Evolutionary conservation across 2,329 filamentous ascomycete species (phyloP).

Genomic region (Fusarium mexicanum): DNA sequence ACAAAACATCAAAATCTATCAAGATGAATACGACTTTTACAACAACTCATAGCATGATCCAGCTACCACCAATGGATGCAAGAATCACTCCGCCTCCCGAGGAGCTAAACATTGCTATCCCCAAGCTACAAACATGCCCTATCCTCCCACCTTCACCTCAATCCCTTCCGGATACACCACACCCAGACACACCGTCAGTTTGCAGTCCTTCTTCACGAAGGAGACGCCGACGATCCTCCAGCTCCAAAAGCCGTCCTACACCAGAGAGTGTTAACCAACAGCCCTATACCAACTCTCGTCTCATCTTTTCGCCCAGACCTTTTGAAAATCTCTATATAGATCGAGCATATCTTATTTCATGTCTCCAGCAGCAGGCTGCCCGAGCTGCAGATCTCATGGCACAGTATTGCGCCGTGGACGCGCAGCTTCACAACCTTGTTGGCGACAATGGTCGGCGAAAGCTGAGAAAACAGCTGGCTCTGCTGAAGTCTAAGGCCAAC

Average conservation of each 20-base stretch:
- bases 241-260: background rate
- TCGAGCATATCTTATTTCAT: conserved; percentile 55
- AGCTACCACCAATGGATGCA: conserved; percentile 31
- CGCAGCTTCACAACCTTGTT: conserved; percentile 39
- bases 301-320: conserved; percentile 50
- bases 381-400: conserved; percentile 52
- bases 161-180: conserved; percentile 6
- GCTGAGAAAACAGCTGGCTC: conserved; percentile 53
- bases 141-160: conserved; percentile 13
- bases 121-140: conserved; percentile 8
- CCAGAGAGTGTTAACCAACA: conserved; percentile 2
- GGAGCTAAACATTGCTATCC: conserved; percentile 14
- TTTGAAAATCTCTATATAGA: conserved; percentile 58
- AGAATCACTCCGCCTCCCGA: conserved; percentile 33
- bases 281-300: conserved; percentile 10
- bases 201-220: background rate
- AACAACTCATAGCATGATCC: conserved; percentile 8
- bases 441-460: conserved; percentile 44
- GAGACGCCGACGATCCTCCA: conserved; percentile 25
- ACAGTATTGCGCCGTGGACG: conserved; percentile 51
- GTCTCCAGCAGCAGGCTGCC: conserved; percentile 53
- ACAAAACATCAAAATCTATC: conserved; percentile 2
- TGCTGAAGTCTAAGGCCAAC: conserved; percentile 55
- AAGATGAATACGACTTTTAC: conserved; percentile 29
- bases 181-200: background rate